A percentile compares a stretch with the other conserved stretches of the same genome.
Conservation (phyloP, 2,329 filamentous ascomycete species). For the Aspergillus amoenus region DNA sequence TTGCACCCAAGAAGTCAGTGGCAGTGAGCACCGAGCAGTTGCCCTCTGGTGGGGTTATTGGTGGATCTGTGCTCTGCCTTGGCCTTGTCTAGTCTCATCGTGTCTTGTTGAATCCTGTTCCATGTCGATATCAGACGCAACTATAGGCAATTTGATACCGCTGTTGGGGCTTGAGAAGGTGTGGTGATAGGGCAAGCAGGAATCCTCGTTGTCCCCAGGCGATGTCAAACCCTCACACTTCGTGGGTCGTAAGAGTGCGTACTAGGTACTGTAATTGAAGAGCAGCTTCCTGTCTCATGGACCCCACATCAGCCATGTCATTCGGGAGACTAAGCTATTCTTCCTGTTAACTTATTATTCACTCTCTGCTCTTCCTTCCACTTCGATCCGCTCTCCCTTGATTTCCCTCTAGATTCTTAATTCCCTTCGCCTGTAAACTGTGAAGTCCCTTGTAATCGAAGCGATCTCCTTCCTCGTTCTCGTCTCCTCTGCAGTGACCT, state of each 20-base stretch:
- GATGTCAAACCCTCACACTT: not conserved
- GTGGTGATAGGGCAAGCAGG: not conserved
- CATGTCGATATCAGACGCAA: not conserved
- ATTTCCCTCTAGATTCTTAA: not conserved
- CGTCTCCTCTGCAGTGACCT: not conserved
- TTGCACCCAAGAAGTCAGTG: not conserved
- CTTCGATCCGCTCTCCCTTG: not conserved
- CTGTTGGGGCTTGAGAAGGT: not conserved
- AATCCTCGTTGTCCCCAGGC: conserved; percentile 3
- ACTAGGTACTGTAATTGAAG: not conserved
- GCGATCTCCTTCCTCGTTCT: not conserved
- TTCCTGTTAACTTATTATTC: not conserved
- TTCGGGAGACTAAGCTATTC: not conserved
- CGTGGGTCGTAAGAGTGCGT: not conserved
- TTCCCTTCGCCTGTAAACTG: not conserved
- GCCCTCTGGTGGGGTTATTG: not conserved
- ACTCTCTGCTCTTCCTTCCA: not conserved
- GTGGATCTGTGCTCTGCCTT: conserved; percentile 1
- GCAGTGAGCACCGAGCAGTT: not conserved
- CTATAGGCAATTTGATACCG: not conserved
- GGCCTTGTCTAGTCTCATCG: not conserved
- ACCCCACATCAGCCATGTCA: conserved; percentile 2
- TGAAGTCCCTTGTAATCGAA: not conserved
- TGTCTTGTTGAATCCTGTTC: not conserved
- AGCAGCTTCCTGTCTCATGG: not conserved